Percentiles rank a stretch among this genome's conserved stretches.
phyloP scores from a whole-genome alignment of 306 rosid genomes.

The Citrullus amarus region DNA sequence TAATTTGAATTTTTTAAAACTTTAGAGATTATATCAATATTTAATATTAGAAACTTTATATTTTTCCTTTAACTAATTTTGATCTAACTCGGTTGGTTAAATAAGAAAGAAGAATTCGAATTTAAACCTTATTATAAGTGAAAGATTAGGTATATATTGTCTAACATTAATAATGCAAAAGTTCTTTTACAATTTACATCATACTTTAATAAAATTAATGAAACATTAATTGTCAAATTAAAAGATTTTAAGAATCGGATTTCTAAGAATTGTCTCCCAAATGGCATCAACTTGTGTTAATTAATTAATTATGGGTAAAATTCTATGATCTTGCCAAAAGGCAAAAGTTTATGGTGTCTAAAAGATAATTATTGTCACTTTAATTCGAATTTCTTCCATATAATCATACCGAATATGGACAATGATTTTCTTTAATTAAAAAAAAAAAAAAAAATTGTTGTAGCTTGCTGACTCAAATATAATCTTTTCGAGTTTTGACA shows the following conservation, averaged over 20 bases:
- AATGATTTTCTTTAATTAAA: background rate
- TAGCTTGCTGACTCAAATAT: background rate
- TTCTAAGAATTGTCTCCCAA: background rate
- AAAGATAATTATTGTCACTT: background rate
- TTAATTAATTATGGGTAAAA: background rate
- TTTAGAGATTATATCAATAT: no score
- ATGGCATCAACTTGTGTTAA: background rate
- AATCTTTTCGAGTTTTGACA: background rate
- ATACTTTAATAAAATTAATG: no score
- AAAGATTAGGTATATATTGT: no score
- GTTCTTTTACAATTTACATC: no score
- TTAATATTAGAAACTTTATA: no score
- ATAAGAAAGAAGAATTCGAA: no score
- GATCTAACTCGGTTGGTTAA: no score
- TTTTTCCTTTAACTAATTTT: no score
- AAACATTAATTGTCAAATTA: no score
- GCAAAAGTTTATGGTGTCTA: background rate
- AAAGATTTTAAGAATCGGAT: background rate
- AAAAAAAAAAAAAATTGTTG: background rate
- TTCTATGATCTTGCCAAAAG: background rate
- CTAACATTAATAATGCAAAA: no score
- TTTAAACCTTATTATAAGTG: no score
- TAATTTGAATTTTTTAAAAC: no score
- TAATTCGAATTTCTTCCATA: background rate
- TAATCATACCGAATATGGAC: background rate